Evolutionary conservation across 352 stramenopile species (phyloP).

Genomic region (Globisporangium iwayamae): DNA sequence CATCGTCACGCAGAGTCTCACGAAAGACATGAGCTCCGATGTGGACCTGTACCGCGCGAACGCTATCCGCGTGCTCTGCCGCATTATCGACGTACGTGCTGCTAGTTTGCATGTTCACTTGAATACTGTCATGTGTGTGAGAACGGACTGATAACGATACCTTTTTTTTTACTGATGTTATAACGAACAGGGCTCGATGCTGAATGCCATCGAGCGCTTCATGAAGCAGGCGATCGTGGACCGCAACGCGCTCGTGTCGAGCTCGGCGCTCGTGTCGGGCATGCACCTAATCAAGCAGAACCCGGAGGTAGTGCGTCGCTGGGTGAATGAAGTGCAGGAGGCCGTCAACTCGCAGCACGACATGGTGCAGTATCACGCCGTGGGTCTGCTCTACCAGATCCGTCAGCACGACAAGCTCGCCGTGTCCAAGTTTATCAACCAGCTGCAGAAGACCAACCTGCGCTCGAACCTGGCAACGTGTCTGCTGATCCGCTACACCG

Average conservation of each 20-base stretch:
- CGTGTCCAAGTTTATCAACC: constrained; percentile 94
- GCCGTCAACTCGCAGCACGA: constrained; percentile 94
- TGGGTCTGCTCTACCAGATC: constrained; percentile 98
- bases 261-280: constrained; percentile 95
- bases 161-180: not conserved
- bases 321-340: constrained; percentile 98
- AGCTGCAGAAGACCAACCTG: constrained; percentile 92
- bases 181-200: constrained; percentile 58
- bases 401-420: constrained; percentile 97
- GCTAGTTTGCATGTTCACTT: not conserved
- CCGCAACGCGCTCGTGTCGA: constrained; percentile 95
- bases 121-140: not conserved
- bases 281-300: constrained; percentile 94
- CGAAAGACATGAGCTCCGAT: constrained; percentile 99
- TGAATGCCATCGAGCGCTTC: constrained; percentile 94
- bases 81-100: constrained; percentile 87
- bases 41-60: constrained; percentile 98
- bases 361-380: constrained; percentile 99
- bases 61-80: constrained; percentile 97
- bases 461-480: constrained; percentile 94
- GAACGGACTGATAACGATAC: not conserved
- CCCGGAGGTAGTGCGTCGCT: constrained; percentile 90
- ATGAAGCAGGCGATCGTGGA: constrained; percentile 99
- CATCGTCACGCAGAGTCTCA: constrained; percentile 98
- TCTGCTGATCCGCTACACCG: constrained; percentile 97